Evolutionary conservation across 106 monocot species (phyloP), one percentile per base, ranked within the genome.

Genomic region (Phalaenopsis aphrodite): DNA sequence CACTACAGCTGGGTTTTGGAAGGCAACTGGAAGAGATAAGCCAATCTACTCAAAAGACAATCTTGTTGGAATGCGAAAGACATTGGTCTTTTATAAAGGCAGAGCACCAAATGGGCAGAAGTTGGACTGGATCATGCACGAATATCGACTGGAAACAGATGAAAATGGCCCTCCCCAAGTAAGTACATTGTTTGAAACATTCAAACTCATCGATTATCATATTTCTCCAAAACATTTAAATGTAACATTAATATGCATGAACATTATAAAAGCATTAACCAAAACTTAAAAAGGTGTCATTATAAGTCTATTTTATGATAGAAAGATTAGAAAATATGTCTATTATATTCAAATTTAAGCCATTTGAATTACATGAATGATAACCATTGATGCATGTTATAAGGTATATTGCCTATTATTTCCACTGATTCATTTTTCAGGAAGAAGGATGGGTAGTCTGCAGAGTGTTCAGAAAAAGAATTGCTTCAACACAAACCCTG

Each of bases 361-460:
- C n/a, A 52, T 11, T 52, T 52, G 52, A 12, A 2, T 52, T 52
- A 14, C 14, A 52, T 11, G 2, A 10, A 52, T 52, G 1, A 11
- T 12, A 52, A 12, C 14, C 52, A 52, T 52, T 11, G 14, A 11
- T 14, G 2, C 52, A 52, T 12, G 10, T 52, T 12, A 52, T 52
- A 52, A 52, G 11, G 2, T 11, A 10, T 52, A 11, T 52, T 52
- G 9, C 52, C 9, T 12, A 52, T 14, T 52, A 52, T 12, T 52
- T 52, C 14, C 52, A 52, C 52, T 52, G 52, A 52, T 52, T 52
- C 9, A 11, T 52, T 52, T 52, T 12, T 36, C 81, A 92, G 92
- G 92, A 91, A 77, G 91, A 92, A 71, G 92, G 92, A 5, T 92
- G 92, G 92, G 92, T 92, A 7, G 92, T 92, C 1, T 92, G 92